Evolutionary conservation across 2,329 filamentous ascomycete genomes (phyloP).

Genomic region (Aspergillus amoenus): DNA sequence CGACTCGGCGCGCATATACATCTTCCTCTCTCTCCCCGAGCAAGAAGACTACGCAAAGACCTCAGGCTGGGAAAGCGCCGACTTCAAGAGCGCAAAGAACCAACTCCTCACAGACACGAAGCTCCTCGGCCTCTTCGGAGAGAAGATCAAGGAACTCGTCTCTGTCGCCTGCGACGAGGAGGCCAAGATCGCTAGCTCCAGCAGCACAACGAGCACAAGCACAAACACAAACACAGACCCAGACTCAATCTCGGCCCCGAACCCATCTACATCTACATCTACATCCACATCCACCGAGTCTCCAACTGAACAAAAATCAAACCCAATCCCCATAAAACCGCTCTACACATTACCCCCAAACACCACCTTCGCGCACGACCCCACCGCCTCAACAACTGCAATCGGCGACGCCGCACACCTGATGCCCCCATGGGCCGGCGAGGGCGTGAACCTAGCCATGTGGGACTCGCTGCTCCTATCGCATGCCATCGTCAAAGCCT

Average conservation of each 20-base stretch:
- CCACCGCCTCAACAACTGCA: slow-evolving; percentile 18
- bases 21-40: slow-evolving; percentile 20
- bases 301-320: too few relatives aligned
- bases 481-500: slow-evolving; percentile 14
- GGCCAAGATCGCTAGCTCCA: too few relatives aligned
- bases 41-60: slow-evolving; percentile 2
- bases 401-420: slow-evolving; percentile 33
- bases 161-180: slow-evolving; percentile 20
- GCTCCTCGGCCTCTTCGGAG: background rate
- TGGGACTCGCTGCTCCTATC: slow-evolving; percentile 24
- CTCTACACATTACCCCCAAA: slow-evolving; percentile 26
- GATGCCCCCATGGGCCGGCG: slow-evolving; percentile 31
- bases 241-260: too few relatives aligned
- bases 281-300: too few relatives aligned
- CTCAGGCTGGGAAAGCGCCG: background rate
- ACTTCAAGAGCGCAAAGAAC: background rate
- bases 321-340: slow-evolving; percentile 4
- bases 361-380: slow-evolving; percentile 18
- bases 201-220: too few relatives aligned
- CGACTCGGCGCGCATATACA: slow-evolving; percentile 24
- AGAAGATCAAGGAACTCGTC: slow-evolving; percentile 21
- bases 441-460: slow-evolving; percentile 32
- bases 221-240: too few relatives aligned
- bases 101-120: background rate
- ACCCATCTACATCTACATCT: too few relatives aligned